Evolutionary conservation across 2,329 filamentous ascomycete genomes (phyloP), one percentile per base, ranked within the genome.

Genomic region (Chaetomiaceae sp.): DNA sequence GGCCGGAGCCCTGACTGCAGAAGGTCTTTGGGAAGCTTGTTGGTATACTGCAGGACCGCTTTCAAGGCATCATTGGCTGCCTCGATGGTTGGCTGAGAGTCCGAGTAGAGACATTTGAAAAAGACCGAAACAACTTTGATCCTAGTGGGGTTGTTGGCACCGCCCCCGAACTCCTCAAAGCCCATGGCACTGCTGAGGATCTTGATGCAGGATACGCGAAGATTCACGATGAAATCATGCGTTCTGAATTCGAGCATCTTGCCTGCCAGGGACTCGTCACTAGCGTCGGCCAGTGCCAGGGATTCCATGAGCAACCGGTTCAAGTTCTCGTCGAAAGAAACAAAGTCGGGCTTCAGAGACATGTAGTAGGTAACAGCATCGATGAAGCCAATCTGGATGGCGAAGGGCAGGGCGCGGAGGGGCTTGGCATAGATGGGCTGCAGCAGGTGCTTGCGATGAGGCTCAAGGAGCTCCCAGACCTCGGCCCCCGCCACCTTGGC

Each of bases 341-440:
- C 83, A 62, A 96, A 92, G 58, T 93, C 87, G 43, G 86, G 83
- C 66, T 95, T 92, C 43, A 99, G 76, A 50, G 86, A 85, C 72
- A 99, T 81, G 64, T 95, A 95, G 68, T 95, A 99, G 0, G 89
- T 96, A 64, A 99, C 90, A 1, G 93, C 93, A 66, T 99, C 95
- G 60, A 99, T 96, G 64, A 95, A 97, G 4, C 93, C 95, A 59
- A 99, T 99, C 70, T 99, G 95, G 3, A 89, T 92, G 5, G 89
- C 79, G 64, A 99, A 99, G 0, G 93, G 93, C 55, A 99, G 73
- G 0, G 93, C 95, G 55, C 93, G 82, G 17, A 99, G 71, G 13
- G 93, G 93, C 66, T 99, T 99, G 59, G 89, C 88, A 72, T 93
- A 99, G 42, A 99, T 96, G 0, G 91, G 89, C 53, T 85, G 79